Evolutionary conservation across 108 stramenopile genomes (phyloP).

Genomic region (Fragilaria crotonensis): DNA sequence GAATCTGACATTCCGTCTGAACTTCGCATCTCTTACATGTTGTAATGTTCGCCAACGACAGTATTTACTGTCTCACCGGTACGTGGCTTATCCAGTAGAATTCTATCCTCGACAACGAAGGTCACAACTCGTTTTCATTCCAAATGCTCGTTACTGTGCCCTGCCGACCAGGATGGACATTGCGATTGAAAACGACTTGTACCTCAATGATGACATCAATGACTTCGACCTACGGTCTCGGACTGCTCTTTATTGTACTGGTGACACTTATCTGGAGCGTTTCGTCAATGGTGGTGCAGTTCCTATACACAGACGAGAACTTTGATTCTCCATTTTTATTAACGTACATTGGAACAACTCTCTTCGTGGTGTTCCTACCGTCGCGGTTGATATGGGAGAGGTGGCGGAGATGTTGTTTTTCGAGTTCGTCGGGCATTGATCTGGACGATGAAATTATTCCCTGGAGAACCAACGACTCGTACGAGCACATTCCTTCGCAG

Average conservation of each 20-base stretch:
- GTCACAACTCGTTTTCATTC: too few species aligned
- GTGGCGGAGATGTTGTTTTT: neutral
- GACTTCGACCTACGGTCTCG: conserved; percentile 76
- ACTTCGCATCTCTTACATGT: too few species aligned
- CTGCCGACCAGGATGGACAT: too few species aligned
- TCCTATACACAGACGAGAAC: conserved; percentile 56
- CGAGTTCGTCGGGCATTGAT: neutral
- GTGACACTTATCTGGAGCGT: conserved; percentile 83
- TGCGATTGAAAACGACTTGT: too few species aligned
- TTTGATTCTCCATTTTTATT: conserved; percentile 89
- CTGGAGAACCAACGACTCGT: conserved; percentile 19
- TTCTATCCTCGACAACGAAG: too few species aligned
- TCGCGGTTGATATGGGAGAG: conserved; percentile 13
- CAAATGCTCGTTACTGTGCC: too few species aligned
- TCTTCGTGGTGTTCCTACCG: conserved; percentile 72
- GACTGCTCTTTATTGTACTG: conserved; percentile 73
- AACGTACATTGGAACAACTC: conserved; percentile 83
- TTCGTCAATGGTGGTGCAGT: conserved; percentile 81
- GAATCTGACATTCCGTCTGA: too few species aligned
- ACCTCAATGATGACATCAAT: too few species aligned
- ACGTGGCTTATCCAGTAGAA: too few species aligned
- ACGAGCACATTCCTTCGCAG: conserved; percentile 9
- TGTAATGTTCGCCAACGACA: too few species aligned
- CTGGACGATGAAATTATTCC: conserved; percentile 18
- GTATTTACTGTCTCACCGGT: too few species aligned